Evolutionary conservation across 768 basidiomycete genomes (phyloP), one percentile per base, ranked within the genome.

Genomic region (Russula earlei): DNA sequence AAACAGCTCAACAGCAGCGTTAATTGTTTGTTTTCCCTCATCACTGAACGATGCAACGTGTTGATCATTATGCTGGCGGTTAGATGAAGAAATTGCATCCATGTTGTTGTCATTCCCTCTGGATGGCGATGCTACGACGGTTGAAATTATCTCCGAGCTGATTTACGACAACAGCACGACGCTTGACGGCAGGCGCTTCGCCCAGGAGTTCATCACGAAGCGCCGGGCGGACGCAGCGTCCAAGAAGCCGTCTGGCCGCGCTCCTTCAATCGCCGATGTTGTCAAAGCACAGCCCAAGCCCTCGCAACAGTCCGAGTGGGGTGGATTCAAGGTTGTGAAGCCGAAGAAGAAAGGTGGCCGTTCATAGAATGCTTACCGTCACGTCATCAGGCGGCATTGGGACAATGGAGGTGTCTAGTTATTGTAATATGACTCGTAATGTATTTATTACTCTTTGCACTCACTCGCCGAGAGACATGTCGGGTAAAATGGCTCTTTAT

Each of bases 161-260:
- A 93, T 98, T 58, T 99, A 98, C 66, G 84, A 87, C 51, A 93
- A 88, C 66, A 95, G 91, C 62, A 89, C 92, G 20, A 98, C 90
- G 2, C 80, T 99, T 49, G 93, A 98, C 66, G 96, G 96, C 5
- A 79, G 94, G 49, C 82, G 95, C 36, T 99, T 98, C 66, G 94
- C 96, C 4, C 78, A 88, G 12, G 94, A 98, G 62, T 99, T 91
- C 65, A 81, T 92, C 50, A 80, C 77, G 59, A 89, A 81, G 67
- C 85, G 96, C 49, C 94, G 92, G 71, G 79, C 78, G 19, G 95
- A 98, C 67, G 86, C 83, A 0, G 68, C 66, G 33, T 74, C 78
- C 47, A 74, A 75, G 47, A 84, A 81, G 58, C 73, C 66, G 4
- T 59, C 67, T 4, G 71, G 72, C 9, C 86, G 85, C 62, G 73